Base-by-base conservation (phyloP, 176 grass and related monocot species). In the Avena insularis region DNA sequence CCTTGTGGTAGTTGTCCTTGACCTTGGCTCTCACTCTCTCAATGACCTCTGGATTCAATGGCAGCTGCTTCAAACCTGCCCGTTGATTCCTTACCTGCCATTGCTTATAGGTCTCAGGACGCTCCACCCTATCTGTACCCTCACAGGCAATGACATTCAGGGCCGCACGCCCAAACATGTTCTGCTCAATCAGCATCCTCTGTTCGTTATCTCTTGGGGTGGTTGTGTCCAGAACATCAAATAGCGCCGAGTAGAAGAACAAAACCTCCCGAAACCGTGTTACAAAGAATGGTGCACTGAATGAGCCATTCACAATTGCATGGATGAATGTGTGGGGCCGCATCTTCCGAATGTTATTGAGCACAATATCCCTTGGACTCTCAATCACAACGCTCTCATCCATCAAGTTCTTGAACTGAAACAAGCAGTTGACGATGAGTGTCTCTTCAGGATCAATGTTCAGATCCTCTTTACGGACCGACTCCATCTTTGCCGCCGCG, bases 101-200 rank as follows among this genome's bases (percentile, higher is more conserved):
- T 50, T 97, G 94, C 79, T 97, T 97, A 81, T 97, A 97, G 0
- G 90, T 97, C 91, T 97, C 94, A 12, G 94, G 94, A 45, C 94
- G 92, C 75, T 90, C 92, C 83, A 94, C 92, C 64, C 94, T 83
- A 73, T 93, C 94, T 80, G 86, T 71, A 53, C 94, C 92, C 81
- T 97, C 94, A 21, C 94, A 97, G 0, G 94, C 86, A 12, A 97
- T 92, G 80, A 94, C 92, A 83, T 97, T 97, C 64, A 93, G 82
- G 40, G 85, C 92, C 84, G 73, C 40, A 79, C 94, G 79, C 9
- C 94, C 94, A 57, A 96, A 82, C 40, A 96, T 81, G 71, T 88
- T 89, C 69, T 89, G 85, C 88, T 96, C 94, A 23, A 96, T 96
- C 90, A 90, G 68, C 81, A 94, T 71, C 63, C 94, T 79, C 63